Evolutionary conservation across 2,329 filamentous ascomycete species (phyloP).

Genomic region (Fusarium subtropicale): DNA sequence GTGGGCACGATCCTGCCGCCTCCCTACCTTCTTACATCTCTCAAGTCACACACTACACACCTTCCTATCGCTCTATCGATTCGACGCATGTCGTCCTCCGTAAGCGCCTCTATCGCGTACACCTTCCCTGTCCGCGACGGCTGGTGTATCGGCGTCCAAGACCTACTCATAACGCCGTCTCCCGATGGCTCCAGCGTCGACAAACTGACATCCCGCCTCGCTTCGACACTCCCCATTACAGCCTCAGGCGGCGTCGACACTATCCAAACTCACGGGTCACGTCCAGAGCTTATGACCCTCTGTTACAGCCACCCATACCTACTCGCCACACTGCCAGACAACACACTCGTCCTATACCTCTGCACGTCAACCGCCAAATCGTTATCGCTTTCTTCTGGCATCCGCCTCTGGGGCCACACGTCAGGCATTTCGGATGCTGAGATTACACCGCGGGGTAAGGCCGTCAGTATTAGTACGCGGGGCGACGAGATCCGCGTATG

Average conservation of each 20-base stretch:
- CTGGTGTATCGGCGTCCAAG: constrained; percentile 93
- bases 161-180: constrained; percentile 71
- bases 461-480: constrained; percentile 86
- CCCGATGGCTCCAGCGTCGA: constrained; percentile 44
- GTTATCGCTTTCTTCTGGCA: constrained; percentile 77
- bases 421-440: constrained; percentile 88
- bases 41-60: constrained; percentile 83
- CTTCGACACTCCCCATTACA: constrained; percentile 52
- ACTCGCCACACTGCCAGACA: constrained; percentile 84
- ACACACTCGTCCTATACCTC: constrained; percentile 85
- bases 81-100: constrained; percentile 70
- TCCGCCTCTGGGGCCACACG: constrained; percentile 89
- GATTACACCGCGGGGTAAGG: constrained; percentile 85
- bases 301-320: constrained; percentile 87
- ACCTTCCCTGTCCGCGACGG: constrained; percentile 81
- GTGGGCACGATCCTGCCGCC: constrained; percentile 30
- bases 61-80: constrained; percentile 86
- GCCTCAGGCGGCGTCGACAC: constrained; percentile 32
- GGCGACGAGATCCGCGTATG: constrained; percentile 86
- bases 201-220: constrained; percentile 53
- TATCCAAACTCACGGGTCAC: constrained; percentile 21
- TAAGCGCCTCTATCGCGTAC: constrained; percentile 89
- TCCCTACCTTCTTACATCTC: constrained; percentile 73
- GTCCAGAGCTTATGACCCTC: constrained; percentile 63
- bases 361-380: constrained; percentile 77